Conservation (phyloP, 1,139 yeast genomes). For the Scheffersomyces cryptocercus region DNA sequence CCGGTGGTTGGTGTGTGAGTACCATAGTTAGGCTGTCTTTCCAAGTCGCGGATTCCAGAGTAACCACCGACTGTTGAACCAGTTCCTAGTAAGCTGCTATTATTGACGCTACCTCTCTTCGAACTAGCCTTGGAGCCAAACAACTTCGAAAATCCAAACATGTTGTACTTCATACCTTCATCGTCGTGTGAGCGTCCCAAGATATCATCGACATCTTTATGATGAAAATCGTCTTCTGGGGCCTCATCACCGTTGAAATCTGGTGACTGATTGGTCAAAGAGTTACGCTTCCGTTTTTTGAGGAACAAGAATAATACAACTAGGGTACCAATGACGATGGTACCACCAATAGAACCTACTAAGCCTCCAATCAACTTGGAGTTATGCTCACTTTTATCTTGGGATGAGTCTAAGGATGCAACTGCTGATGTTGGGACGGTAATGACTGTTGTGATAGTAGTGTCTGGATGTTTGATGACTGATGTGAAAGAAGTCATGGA, state of each 20-base stretch:
- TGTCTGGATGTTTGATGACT: constrained; percentile 25
- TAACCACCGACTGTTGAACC: constrained; percentile 8
- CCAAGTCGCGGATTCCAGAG: constrained; percentile 22
- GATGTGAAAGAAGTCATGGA: constrained; percentile 25
- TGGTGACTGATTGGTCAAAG: constrained; percentile 45
- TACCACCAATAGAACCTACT: constrained; percentile 51
- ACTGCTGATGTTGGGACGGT: constrained; percentile 37
- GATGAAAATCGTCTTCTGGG: constrained; percentile 5
- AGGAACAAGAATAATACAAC: constrained; percentile 40
- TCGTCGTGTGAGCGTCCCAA: not conserved
- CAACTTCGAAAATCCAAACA: constrained; percentile 29
- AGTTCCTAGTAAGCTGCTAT: constrained; percentile 5
- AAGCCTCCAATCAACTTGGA: constrained; percentile 48
- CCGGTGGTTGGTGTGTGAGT: constrained; percentile 12
- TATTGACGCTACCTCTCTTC: constrained; percentile 3
- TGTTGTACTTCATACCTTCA: constrained; percentile 3
- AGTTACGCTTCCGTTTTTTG: constrained; percentile 29
- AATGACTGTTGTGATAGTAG: constrained; percentile 45
- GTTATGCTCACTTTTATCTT: constrained; percentile 24
- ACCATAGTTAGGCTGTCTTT: constrained; percentile 21
- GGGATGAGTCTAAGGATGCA: constrained; percentile 9
- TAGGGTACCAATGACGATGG: constrained; percentile 40
- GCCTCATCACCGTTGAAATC: constrained; percentile 37
- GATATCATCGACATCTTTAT: not conserved
- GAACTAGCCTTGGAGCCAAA: constrained; percentile 29